These are phyloP conservation scores for Myxozyma kluyveri DNA, from an alignment of 805 yeast species.

Conservation along the genomic window DNA sequence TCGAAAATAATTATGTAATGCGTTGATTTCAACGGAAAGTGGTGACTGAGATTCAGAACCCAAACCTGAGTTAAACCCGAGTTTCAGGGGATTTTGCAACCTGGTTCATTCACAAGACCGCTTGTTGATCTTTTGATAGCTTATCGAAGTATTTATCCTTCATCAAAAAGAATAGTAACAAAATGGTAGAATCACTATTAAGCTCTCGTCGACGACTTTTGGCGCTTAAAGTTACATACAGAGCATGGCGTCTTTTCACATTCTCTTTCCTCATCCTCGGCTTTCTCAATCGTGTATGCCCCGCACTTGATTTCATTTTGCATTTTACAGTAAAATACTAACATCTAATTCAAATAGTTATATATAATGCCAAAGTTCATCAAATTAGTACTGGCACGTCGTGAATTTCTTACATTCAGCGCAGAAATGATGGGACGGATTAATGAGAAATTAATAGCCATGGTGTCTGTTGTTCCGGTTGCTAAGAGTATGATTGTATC, in stretches of 20 bases:
- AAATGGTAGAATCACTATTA: slow-evolving; percentile 2
- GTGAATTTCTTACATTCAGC: slow-evolving; percentile 9
- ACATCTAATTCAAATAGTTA: slow-evolving; percentile 5
- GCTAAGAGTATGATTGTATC: neutral
- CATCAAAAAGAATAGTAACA: too few species aligned
- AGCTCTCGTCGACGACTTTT: slow-evolving; percentile 3
- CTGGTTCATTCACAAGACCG: too few species aligned
- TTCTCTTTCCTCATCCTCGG: slow-evolving; percentile 12
- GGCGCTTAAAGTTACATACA: slow-evolving; percentile 5
- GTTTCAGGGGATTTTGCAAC: too few species aligned
- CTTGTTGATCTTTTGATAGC: too few species aligned
- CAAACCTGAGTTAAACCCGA: too few species aligned
- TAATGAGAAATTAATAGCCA: slow-evolving; percentile 3
- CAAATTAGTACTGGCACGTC: slow-evolving; percentile 10
- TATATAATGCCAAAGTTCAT: slow-evolving; percentile 19
- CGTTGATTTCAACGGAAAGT: too few species aligned
- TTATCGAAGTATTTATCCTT: too few species aligned
- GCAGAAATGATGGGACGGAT: slow-evolving; percentile 4
- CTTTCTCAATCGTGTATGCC: slow-evolving; percentile 12
- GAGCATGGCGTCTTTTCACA: slow-evolving; percentile 19
- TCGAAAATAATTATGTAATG: too few species aligned
- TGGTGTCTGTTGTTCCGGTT: slow-evolving; percentile 5
- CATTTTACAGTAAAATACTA: neutral
- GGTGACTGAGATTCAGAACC: too few species aligned
- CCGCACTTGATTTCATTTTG: neutral